Conservation (phyloP, 2,329 filamentous ascomycete genomes). For the Ophiostoma sp. region DNA sequence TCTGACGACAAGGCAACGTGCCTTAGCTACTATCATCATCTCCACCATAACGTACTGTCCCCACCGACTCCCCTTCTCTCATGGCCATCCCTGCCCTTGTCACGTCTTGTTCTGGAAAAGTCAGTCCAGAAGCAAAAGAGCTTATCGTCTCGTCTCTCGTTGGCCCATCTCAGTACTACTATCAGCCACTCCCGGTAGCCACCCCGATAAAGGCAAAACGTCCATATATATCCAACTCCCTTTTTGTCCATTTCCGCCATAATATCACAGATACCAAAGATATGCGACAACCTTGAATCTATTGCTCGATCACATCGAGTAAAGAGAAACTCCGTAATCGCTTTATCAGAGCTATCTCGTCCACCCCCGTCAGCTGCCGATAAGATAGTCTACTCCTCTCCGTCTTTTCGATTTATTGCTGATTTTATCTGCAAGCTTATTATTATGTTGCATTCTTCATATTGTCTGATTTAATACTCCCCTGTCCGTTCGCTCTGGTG, state of each 20-base stretch:
- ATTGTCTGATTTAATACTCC: neutral
- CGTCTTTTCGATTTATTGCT: neutral
- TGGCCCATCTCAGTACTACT: neutral
- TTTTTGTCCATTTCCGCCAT: neutral
- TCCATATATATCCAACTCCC: neutral
- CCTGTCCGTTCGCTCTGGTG: neutral
- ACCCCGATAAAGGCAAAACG: conserved; percentile 7
- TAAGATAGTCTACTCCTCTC: neutral
- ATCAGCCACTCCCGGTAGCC: conserved; percentile 5
- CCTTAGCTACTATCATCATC: neutral
- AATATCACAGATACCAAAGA: conserved; percentile 11
- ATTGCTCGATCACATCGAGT: conserved; percentile 27
- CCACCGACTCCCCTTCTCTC: neutral
- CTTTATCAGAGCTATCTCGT: conserved; percentile 6
- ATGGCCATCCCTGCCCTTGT: neutral
- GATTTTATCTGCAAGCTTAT: neutral
- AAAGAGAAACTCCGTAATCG: conserved; percentile 14
- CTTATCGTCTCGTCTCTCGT: conserved; percentile 10
- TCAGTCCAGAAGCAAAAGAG: neutral
- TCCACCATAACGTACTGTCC: neutral
- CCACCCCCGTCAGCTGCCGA: conserved; percentile 1
- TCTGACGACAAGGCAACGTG: neutral
- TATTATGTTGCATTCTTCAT: neutral
- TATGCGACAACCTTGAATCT: conserved; percentile 11
- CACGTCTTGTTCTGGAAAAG: neutral